Base-by-base conservation (phyloP, 805 yeast species). In the Metschnikowia amazonensis region DNA sequence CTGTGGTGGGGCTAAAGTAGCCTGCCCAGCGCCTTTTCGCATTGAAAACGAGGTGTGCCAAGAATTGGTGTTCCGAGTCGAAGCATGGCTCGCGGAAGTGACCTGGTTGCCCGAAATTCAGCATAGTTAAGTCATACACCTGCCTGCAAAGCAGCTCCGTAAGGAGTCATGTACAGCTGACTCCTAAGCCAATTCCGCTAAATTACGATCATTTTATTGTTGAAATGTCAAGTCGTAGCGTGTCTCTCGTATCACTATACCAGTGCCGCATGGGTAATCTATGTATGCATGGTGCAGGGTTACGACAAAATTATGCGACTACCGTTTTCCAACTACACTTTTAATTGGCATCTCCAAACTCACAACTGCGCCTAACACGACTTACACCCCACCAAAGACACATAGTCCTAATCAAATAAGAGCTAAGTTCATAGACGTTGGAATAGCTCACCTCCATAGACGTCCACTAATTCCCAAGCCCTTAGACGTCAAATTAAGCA, bases 251-350 rank as follows among this genome's bases (percentile, higher is more conserved):
- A 34, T n/a, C 28, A 5, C 21, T 18, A 9, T 4, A 7, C n/a
- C 28, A 14, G 38, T 35, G 38, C 29, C 38, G 38, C 38, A 35
- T 35, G 38, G 29, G 38, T 10, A 35, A 35, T 35, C 38, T 21
- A 24, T 35, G 17, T 8, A 35, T 38, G 42, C 42, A 38, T 38
- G 27, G 41, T 39, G 35, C 42, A 39, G 29, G 21, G 28, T 23
- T 27, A 17, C 42, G 23, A 29, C 35, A 39, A 30, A 30, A 23
- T 13, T 21, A 35, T 39, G 42, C 42, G 42, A 39, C 28, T 10
- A 21, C 18, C 23, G 20, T 38, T 31, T 30, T 31, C 35, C 32
- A 16, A 13, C 25, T 20, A 18, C 29, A 24, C 25, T 37, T 20
- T 25, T 29, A 16, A 16, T 14, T 25, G 14, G 10, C 17, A 20